Evolutionary conservation across 768 basidiomycete species (phyloP), one percentile per base, ranked within the genome.

Genomic region (Boletus subcaerulescens): DNA sequence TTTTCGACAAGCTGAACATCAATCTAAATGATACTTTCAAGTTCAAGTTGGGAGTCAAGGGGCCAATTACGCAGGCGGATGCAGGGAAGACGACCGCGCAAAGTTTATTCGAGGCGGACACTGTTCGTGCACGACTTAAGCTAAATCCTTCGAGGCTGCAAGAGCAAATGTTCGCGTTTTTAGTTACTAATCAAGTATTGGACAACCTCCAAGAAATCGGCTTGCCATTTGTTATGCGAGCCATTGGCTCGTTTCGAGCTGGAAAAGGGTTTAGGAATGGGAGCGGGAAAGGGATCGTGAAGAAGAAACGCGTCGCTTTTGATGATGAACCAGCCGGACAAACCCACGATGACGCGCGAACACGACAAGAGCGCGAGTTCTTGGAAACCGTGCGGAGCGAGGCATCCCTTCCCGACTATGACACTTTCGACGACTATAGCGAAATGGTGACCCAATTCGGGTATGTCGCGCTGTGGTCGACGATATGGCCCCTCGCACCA

Each of bases 381-480:
- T 71, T 99, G 67, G 88, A 91, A 63, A 74, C 78, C 45, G 87
- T 97, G 24, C 77, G 93, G 53, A 74, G 75, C 47, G 87, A 98
- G 73, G 86, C 87, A 7, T 81, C 82, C 24, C 75, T 95, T 45
- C 90, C 94, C 0, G 85, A 85, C 38, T 94, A 95, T 63, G 81
- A 85, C 35, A 75, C 89, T 7, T 94, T 92, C 63, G 82, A 77
- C 49, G 96, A 98, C 73, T 99, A 96, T 71, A 85, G 84, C 64
- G 97, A 99, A 74, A 98, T 99, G 95, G 91, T 91, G 15, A 88
- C 89, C 10, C 93, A 95, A 65, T 97, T 96, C 68, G 95, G 96
- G 0, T 94, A 96, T 66, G 85, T 98, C 31, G 85, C 84, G 9
- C 76, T 98, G 20, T 98, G 94, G 93, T 90, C 86, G 44, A 86